Conservation (phyloP, 2,329 filamentous ascomycete genomes). For the Xylaria sp. region DNA sequence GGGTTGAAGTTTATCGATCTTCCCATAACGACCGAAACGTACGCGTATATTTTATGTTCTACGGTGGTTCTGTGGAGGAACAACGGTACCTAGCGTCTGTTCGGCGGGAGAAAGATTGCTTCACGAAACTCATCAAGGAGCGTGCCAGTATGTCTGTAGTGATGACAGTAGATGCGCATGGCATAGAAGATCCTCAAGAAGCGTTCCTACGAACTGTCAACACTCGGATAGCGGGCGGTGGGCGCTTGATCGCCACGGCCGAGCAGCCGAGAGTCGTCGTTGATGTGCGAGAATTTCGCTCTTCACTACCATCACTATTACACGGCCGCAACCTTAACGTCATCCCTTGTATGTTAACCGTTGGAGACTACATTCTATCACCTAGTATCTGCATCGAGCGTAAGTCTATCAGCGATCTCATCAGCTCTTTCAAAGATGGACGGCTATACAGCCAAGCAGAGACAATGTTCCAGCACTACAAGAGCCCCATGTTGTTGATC, state of each 20-base stretch:
- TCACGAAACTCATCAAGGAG: constrained; percentile 93
- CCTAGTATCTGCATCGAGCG: constrained; percentile 92
- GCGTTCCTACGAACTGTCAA: constrained; percentile 93
- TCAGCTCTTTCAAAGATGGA: constrained; percentile 89
- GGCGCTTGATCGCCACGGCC: constrained; percentile 80
- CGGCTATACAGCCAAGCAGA: constrained; percentile 91
- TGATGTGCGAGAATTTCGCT: constrained; percentile 95
- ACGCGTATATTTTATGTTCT: constrained; percentile 96
- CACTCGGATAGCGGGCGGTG: constrained; percentile 93
- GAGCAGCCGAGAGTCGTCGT: constrained; percentile 90
- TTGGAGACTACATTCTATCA: constrained; percentile 93
- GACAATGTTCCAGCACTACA: constrained; percentile 93
- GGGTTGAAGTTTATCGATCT: constrained; percentile 94
- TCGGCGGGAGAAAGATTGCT: constrained; percentile 94
- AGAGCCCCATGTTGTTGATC: constrained; percentile 86
- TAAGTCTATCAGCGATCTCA: constrained; percentile 89
- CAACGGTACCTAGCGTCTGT: constrained; percentile 89
- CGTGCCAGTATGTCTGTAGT: constrained; percentile 91
- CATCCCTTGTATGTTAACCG: constrained; percentile 93
- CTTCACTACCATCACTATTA: constrained; percentile 85
- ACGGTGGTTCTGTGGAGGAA: constrained; percentile 92
- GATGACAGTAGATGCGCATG: constrained; percentile 73
- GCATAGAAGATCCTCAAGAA: constrained; percentile 82
- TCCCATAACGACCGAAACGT: constrained; percentile 90
- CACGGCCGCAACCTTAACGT: constrained; percentile 88